Evolutionary conservation across 2,329 filamentous ascomycete genomes (phyloP), one percentile per base, ranked within the genome.

Genomic region (Simplicillium aogashimaense): DNA sequence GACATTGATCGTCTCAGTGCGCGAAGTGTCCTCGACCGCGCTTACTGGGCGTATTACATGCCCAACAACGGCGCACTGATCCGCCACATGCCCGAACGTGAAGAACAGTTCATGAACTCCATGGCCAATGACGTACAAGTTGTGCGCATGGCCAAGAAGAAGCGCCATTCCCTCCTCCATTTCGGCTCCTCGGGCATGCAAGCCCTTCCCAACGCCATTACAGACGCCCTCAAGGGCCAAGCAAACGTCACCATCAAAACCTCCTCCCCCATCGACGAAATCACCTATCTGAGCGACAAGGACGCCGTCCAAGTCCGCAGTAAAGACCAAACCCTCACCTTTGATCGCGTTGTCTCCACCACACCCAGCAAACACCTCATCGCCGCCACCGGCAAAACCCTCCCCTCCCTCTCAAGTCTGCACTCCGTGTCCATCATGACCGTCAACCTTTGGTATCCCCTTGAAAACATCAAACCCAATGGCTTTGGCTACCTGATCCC

Each of bases 401-500:
- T 80, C 6, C 66, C 70, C 5, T 57, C 67, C 28, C 67, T 84
- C 10, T 55, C 58, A 14, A 55, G 72, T 34, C 74, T 76, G 13
- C 71, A 76, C 39, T 76, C 81, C 29, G 83, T 90, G 25, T 89
- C 81, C 28, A 88, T 95, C 49, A 89, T 89, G 80, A 85, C 89
- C 3, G 83, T 98, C 45, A 95, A 95, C 62, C 70, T 98, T 36
- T 95, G 83, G 72, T 98, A 83, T 59, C 66, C 72, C 2, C 69
- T 77, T 34, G 70, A 79, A 7, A 55, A 75, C 42, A 64, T 94
- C 29, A 74, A 76, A 12, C 66, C 78, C 41, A 64, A 69, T 25
- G 92, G 89, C 14, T 94, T 97, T 56, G 92, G 92, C 47, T 97
- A 97, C 60, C 76, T 98, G 5, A 84, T 98, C 43, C 90, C 92